Percentiles rank a stretch among this genome's conserved stretches.
These are phyloP conservation scores for Pythium pyrilobum DNA, from an alignment of 352 stramenopile genomes.

Conservation along the genomic window DNA sequence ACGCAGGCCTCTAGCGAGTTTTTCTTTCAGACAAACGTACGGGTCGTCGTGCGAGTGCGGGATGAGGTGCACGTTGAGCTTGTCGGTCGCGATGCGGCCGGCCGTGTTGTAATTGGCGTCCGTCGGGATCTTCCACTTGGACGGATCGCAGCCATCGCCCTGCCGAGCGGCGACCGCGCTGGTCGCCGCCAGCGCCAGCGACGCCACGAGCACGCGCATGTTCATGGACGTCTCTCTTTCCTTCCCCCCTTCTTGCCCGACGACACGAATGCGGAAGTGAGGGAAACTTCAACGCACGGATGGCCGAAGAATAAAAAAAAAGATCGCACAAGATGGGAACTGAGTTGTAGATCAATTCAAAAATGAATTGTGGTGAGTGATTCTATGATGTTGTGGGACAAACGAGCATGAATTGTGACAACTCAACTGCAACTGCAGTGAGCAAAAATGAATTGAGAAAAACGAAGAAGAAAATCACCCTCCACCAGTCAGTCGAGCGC, in stretches of 20 bases:
- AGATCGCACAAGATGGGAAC: constrained; percentile 1
- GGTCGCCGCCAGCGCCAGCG: constrained; percentile 5
- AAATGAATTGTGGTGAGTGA: constrained; percentile 13
- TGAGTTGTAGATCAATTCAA: constrained; percentile 20
- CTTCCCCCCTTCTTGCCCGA: not conserved
- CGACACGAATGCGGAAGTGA: constrained; percentile 20
- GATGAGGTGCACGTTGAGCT: constrained; percentile 96
- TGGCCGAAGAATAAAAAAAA: constrained; percentile 4
- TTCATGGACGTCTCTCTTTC: not conserved
- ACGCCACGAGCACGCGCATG: constrained; percentile 12
- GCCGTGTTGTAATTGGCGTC: constrained; percentile 71
- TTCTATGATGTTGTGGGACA: not conserved
- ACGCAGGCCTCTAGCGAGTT: constrained; percentile 4
- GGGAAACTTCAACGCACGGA: constrained; percentile 17
- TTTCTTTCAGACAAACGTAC: constrained; percentile 20
- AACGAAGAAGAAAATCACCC: too few relatives aligned
- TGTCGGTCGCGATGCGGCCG: constrained; percentile 38
- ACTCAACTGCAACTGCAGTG: constrained; percentile 18
- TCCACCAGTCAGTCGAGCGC: too few relatives aligned
- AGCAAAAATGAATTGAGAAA: constrained; percentile 2
- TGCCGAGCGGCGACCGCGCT: not conserved
- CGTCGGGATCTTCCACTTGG: constrained; percentile 57
- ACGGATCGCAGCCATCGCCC: constrained; percentile 34
- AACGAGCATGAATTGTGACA: constrained; percentile 10
- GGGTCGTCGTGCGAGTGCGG: constrained; percentile 96